Evolutionary conservation across 306 rosid genomes (phyloP).

Genomic region (Sicyos edulis): DNA sequence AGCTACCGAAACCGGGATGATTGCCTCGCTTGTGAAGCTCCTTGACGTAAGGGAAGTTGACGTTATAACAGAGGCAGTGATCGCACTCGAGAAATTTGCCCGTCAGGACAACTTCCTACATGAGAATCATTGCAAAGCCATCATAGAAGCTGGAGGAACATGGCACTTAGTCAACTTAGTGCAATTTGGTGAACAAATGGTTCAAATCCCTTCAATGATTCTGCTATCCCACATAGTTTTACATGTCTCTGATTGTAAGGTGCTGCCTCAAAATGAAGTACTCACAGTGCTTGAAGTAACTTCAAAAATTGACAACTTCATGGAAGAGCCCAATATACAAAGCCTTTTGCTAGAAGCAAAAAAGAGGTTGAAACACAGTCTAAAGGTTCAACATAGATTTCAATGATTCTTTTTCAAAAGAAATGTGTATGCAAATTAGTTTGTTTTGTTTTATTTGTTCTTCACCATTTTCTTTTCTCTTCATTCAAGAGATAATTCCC

Average conservation of each 20-base stretch:
- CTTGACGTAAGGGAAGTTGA: slow-evolving; percentile 53
- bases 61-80: slow-evolving; percentile 38
- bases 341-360: slow-evolving; percentile 52
- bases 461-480: too few relatives aligned
- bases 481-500: too few relatives aligned
- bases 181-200: slow-evolving; percentile 56
- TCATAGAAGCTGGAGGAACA: slow-evolving; percentile 58
- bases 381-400: slow-evolving; percentile 59
- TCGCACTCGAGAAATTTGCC: slow-evolving; percentile 56
- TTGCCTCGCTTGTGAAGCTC: slow-evolving; percentile 51
- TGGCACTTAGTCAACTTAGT: slow-evolving; percentile 57
- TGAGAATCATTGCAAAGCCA: slow-evolving; percentile 61
- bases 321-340: slow-evolving; percentile 31
- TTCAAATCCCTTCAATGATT: slow-evolving; percentile 48
- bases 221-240: slow-evolving; percentile 50
- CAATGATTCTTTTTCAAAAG: slow-evolving; percentile 26
- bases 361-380: slow-evolving; percentile 73
- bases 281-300: slow-evolving; percentile 70
- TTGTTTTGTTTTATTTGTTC: too few relatives aligned
- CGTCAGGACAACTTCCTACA: slow-evolving; percentile 61
- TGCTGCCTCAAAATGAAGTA: slow-evolving; percentile 65
- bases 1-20: slow-evolving; percentile 56
- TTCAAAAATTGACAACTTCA: slow-evolving; percentile 44
- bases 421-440: too few relatives aligned
- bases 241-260: slow-evolving; percentile 65